Conservation (phyloP, 2,329 filamentous ascomycete genomes). For the Orbilia javanica region DNA sequence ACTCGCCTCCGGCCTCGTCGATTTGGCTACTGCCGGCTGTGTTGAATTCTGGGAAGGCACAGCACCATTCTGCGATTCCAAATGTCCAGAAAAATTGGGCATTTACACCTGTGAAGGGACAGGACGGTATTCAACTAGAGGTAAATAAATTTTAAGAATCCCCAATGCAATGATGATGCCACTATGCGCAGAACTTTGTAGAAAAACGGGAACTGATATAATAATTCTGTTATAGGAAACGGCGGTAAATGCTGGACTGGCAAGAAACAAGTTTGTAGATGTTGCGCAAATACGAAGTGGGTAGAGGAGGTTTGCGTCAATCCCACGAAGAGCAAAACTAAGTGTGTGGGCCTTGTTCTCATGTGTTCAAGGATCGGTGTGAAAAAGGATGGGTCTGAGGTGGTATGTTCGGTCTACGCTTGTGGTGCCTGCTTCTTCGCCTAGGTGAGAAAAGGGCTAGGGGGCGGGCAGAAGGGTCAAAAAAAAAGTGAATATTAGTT, state of each 20-base stretch:
- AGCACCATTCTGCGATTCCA: slow-evolving; percentile 42
- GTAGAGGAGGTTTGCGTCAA: slow-evolving; percentile 18
- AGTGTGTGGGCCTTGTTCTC: slow-evolving; percentile 36
- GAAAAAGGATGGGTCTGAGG: slow-evolving; percentile 20
- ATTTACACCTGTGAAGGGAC: slow-evolving; percentile 33
- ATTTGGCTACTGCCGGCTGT: slow-evolving; percentile 26
- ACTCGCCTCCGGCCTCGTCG: slow-evolving; percentile 31
- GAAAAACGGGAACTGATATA: not conserved
- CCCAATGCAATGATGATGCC: not conserved
- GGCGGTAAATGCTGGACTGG: slow-evolving; percentile 27
- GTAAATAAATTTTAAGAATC: slow-evolving; percentile 4
- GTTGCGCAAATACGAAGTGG: slow-evolving; percentile 25
- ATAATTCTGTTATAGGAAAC: slow-evolving; percentile 5
- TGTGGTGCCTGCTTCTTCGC: slow-evolving; percentile 41
- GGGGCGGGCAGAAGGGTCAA: not conserved
- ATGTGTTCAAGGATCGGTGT: slow-evolving; percentile 28
- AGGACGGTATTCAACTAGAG: slow-evolving; percentile 26
- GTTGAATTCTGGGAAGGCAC: slow-evolving; percentile 47
- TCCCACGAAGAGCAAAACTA: slow-evolving; percentile 2
- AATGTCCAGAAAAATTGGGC: slow-evolving; percentile 17
- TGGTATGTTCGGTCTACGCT: slow-evolving; percentile 41
- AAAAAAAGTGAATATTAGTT: not conserved
- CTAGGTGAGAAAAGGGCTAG: not conserved
- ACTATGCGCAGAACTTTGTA: not conserved
- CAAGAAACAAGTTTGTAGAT: slow-evolving; percentile 37